Evolutionary conservation across 768 basidiomycete genomes (phyloP).

Genomic region (Lentinula sp.): DNA sequence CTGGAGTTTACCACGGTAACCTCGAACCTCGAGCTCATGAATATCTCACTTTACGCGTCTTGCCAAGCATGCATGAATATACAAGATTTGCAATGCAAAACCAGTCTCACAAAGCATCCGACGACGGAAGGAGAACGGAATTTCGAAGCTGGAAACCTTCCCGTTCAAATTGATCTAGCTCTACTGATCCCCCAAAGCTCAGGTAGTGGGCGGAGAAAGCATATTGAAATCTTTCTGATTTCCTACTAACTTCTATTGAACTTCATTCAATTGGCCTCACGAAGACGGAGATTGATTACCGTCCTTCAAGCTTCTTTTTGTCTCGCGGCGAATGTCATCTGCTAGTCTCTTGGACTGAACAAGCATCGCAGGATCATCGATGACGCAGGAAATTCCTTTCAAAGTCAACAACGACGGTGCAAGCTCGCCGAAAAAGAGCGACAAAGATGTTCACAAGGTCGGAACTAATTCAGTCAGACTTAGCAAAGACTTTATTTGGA

Average conservation of each 20-base stretch:
- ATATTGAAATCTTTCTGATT: not conserved
- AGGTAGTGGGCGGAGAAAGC: not conserved
- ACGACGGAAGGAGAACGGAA: not conserved
- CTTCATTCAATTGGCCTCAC: not conserved
- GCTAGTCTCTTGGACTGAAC: not conserved
- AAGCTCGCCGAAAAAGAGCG: not conserved
- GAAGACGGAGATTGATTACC: not conserved
- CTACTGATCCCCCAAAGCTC: too few species aligned
- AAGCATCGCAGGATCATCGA: not conserved
- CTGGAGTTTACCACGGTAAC: too few species aligned
- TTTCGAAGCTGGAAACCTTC: not conserved
- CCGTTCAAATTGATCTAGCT: too few species aligned
- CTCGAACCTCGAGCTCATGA: too few species aligned
- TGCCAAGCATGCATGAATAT: too few species aligned
- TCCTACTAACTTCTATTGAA: not conserved
- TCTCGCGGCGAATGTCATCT: not conserved
- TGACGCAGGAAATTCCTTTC: not conserved
- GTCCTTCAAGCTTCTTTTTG: not conserved
- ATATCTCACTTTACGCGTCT: too few species aligned
- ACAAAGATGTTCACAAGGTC: not conserved
- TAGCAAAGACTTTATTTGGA: not conserved
- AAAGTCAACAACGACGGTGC: not conserved
- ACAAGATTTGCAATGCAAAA: not conserved
- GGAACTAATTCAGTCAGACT: not conserved
- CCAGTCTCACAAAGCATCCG: not conserved